These are phyloP conservation scores for Rhytidhysteron rufulum DNA, from an alignment of 2,329 filamentous ascomycete species.

Conservation along the genomic window DNA sequence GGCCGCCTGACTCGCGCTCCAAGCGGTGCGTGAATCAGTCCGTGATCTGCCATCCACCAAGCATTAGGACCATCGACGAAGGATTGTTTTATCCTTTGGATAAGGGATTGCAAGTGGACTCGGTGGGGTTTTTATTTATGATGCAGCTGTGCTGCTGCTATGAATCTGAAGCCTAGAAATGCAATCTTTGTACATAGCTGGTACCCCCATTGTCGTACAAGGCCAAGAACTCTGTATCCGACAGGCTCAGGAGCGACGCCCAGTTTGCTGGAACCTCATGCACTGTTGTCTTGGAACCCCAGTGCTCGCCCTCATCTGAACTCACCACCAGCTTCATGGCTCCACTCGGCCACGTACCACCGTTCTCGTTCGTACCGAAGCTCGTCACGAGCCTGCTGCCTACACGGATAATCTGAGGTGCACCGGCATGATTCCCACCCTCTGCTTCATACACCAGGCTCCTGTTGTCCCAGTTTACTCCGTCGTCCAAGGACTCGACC, in stretches of 20 bases:
- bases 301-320: conserved; percentile 20
- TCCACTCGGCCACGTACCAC: conserved; percentile 13
- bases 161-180: no score
- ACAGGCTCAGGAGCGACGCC: conserved; percentile 25
- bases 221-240: conserved; percentile 22
- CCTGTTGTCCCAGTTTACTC: conserved; percentile 38
- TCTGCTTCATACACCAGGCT: conserved; percentile 35
- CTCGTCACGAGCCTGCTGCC: conserved; percentile 40
- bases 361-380: conserved; percentile 47
- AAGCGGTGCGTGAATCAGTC: no score
- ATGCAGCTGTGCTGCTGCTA: no score
- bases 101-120: no score
- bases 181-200: conserved; percentile 21
- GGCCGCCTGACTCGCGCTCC: no score
- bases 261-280: conserved; percentile 20
- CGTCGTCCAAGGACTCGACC: conserved; percentile 41
- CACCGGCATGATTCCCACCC: conserved; percentile 33
- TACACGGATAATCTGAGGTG: conserved; percentile 43
- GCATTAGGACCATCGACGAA: no score
- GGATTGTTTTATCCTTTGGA: no score
- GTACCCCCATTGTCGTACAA: conserved; percentile 20
- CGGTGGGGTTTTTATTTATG: no score
- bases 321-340: conserved; percentile 23
- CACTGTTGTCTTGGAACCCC: conserved; percentile 28
- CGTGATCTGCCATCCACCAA: no score